A percentile compares a stretch with the other conserved stretches of the same genome.
Evolutionary conservation across 2,329 filamentous ascomycete species (phyloP).

Genomic region (Cytospora chrysosperma): DNA sequence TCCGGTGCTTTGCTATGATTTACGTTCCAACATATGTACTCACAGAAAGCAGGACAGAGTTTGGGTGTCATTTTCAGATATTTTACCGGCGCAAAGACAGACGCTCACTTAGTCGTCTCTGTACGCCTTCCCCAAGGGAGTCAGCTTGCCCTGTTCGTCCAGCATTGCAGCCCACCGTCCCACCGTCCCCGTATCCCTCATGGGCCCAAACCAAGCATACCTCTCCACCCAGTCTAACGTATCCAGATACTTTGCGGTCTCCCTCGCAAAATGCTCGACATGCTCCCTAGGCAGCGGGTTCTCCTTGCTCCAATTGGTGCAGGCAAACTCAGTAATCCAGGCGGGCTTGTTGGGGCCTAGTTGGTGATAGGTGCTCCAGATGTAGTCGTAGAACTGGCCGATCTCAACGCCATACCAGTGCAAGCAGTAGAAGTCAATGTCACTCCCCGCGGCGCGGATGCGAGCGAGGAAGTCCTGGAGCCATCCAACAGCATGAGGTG

Average conservation of each 20-base stretch:
- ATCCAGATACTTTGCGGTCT: conserved; percentile 28
- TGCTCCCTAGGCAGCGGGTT: conserved; percentile 25
- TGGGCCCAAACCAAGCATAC: conserved; percentile 30
- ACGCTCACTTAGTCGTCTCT: conserved; percentile 20
- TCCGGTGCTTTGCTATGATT: too few relatives aligned
- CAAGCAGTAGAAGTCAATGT: conserved; percentile 29
- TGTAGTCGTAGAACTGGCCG: conserved; percentile 29
- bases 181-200: conserved; percentile 28
- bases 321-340: conserved; percentile 30
- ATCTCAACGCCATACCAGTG: conserved; percentile 29
- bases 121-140: conserved; percentile 26
- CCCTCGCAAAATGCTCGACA: conserved; percentile 27
- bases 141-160: conserved; percentile 25
- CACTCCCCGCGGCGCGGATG: conserved; percentile 24
- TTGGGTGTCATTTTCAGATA: neutral
- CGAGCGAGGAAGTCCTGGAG: conserved; percentile 23
- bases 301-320: conserved; percentile 28
- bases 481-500: conserved; percentile 27
- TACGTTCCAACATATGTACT: too few relatives aligned
- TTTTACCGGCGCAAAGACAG: neutral
- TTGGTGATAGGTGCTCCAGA: conserved; percentile 28
- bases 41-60: too few relatives aligned
- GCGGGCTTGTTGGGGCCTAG: conserved; percentile 26
- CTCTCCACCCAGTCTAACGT: conserved; percentile 29
- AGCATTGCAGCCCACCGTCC: conserved; percentile 28